Base-by-base conservation (phyloP, 116 monocot species). In the Zostera marina region DNA sequence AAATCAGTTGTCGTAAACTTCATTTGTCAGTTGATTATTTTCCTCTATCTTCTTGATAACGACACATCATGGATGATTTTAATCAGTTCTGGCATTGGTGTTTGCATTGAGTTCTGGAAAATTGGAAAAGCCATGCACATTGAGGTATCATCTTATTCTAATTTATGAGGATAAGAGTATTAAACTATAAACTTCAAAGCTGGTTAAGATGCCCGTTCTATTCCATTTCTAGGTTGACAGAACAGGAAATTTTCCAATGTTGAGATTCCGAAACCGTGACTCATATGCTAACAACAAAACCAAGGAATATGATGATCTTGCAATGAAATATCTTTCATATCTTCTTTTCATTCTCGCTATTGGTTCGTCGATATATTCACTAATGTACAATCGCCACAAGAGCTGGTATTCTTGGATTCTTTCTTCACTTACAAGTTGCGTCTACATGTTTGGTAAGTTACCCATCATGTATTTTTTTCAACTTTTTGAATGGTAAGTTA, bases 41-140 rank as follows among this genome's bases (percentile, higher is more conserved):
- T 96, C 67, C 89, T 96, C 47, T 96, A 96, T 59, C 88, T 96
- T 59, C 82, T 96, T 63, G 94, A 96, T 70, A 96, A 96, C 66
- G 94, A 96, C 22, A 96, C 94, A 25, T 96, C 94, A 32, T 96
- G 94, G 94, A 96, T 96, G 94, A 96, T 96, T 52, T 85, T 96
- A 48, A 68, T 75, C 23, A 96, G 94, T 71, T 96, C 94, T 77
- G 94, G 88, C 12, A 42, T 96, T 72, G 94, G 94, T 44, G 71
- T 69, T 60, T 96, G 94, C 70, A 96, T 96, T 75, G 94, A 96
- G 44, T 96, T 96, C 59, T 96, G 94, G 94, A 96, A 96, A 74
- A 96, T 96, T 56, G 94, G 94, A 52, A 96, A 96, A 76, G 94
- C 94, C 15, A 96, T 96, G 94, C 94, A 96, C 55, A 74, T 96